These are phyloP conservation scores for Cyclostephanos invisitatus DNA, from an alignment of 108 stramenopile species.

Conservation along the genomic window DNA sequence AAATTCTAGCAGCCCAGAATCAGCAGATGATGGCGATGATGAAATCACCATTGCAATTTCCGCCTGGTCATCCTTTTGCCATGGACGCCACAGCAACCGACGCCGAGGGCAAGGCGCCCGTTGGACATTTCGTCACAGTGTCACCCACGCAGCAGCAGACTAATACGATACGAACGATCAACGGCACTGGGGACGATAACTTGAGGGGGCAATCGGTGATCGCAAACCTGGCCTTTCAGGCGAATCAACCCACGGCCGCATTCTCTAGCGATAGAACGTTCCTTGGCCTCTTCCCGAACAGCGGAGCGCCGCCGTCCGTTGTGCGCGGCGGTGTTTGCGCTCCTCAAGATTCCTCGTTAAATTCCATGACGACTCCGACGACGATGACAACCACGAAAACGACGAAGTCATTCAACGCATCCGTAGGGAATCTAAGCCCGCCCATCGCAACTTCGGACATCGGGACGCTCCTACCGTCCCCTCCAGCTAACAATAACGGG, in stretches of 20 bases:
- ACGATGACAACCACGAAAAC: background rate
- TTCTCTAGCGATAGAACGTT: background rate
- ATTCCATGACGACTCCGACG: too few relatives aligned
- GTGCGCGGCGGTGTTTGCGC: background rate
- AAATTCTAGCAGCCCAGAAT: background rate
- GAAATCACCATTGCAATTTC: constrained; percentile 41
- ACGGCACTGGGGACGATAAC: background rate
- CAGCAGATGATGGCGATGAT: constrained; percentile 5
- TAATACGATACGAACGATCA: background rate
- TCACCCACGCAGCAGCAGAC: background rate
- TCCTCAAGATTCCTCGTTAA: background rate
- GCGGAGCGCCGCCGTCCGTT: background rate
- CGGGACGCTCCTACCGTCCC: too few relatives aligned
- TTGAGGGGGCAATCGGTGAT: background rate
- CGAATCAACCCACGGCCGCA: background rate
- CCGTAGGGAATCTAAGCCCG: background rate
- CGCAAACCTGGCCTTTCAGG: background rate
- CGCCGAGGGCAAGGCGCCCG: background rate
- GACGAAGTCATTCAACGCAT: background rate
- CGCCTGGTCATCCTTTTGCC: constrained; percentile 51
- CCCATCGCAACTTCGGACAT: too few relatives aligned
- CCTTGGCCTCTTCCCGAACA: background rate
- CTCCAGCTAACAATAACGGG: background rate
- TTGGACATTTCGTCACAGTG: background rate
- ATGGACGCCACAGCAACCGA: background rate